phyloP scores from a whole-genome alignment of 305 asterid genomes.

The Fraxinus sp. region DNA sequence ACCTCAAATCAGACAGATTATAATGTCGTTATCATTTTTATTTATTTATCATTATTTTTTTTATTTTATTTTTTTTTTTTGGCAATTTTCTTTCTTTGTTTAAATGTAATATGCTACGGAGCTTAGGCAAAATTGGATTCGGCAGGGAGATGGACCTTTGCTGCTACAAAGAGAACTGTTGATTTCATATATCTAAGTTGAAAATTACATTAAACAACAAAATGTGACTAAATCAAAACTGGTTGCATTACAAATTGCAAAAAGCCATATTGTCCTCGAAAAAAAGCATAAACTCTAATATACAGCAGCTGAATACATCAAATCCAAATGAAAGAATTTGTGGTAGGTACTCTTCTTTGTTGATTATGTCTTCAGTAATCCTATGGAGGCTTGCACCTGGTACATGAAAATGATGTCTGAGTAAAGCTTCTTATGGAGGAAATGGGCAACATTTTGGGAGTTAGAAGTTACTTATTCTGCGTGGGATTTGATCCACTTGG shows the following conservation, averaged over 20 bases:
- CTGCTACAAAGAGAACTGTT: conserved; percentile 29
- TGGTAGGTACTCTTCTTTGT: conserved; percentile 19
- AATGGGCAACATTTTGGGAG: conserved; percentile 24
- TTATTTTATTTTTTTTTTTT: neutral
- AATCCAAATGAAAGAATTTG: conserved; percentile 20
- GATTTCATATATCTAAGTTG: conserved; percentile 46
- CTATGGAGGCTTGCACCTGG: conserved; percentile 52
- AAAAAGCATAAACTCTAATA: conserved; percentile 23
- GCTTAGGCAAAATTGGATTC: conserved; percentile 20
- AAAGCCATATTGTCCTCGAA: conserved; percentile 22
- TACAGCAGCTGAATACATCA: conserved; percentile 15
- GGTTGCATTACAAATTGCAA: conserved; percentile 25
- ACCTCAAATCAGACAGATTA: conserved; percentile 21
- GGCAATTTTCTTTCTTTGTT: conserved; percentile 23
- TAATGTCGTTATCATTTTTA: neutral
- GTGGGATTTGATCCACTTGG: conserved; percentile 77
- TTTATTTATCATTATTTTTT: too few species aligned
- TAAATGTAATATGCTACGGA: neutral
- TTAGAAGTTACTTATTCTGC: conserved; percentile 69
- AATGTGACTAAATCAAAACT: conserved; percentile 40
- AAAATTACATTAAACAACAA: conserved; percentile 35
- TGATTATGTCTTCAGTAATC: conserved; percentile 18
- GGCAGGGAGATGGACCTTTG: neutral
- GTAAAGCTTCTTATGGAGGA: conserved; percentile 34
- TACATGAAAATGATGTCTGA: conserved; percentile 40